Evolutionary conservation across 2,329 filamentous ascomycete genomes (phyloP), one percentile per base, ranked within the genome.

Genomic region (Pyricularia sp.): DNA sequence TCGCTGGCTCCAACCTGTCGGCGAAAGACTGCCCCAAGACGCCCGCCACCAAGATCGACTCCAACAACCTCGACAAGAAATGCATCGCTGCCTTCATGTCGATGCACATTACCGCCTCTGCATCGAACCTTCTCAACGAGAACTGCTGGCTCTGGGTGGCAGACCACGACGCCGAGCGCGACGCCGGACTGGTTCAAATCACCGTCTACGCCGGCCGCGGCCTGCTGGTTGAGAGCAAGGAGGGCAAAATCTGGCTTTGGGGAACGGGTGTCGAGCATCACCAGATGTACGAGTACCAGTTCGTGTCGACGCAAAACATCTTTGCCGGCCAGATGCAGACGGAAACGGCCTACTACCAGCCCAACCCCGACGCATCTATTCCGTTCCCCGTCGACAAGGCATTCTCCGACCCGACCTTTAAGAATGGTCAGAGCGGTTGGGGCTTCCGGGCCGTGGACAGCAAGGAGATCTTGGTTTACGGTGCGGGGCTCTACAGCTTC

Each of bases 271-370:
- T 82, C 1, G 88, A 91, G 78, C 88, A 90, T 76, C 83, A 82
- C 69, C 81, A 85, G 65, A 77, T 89, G 31, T 89, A 88, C 75
- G 85, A 90, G 77, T 90, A 90, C 79, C 85, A 90, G 73, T 79
- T 90, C 69, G 79, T 78, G 70, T 80, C 81, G 69, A 85, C 88
- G 0, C 80, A 82, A 72, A 83, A 89, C 74, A 79, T 89, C 73
- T 88, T 84, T 77, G 83, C 84, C 75, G 86, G 85, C 67, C 81
- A 86, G 75, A 85, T 89, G 70, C 88, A 90, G 75, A 88, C 88
- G 65, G 88, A 91, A 76, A 88, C 88, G 2, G 86, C 88, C 1
- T 91, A 91, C 79, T 90, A 84, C 78, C 87, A 90, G 78, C 84
- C 85, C 28, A 84, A 83, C 71, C 88, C 88, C 0, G 77, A 80